phyloP scores from a whole-genome alignment of 2,329 filamentous ascomycete species.

The Monosporascus ibericus region DNA sequence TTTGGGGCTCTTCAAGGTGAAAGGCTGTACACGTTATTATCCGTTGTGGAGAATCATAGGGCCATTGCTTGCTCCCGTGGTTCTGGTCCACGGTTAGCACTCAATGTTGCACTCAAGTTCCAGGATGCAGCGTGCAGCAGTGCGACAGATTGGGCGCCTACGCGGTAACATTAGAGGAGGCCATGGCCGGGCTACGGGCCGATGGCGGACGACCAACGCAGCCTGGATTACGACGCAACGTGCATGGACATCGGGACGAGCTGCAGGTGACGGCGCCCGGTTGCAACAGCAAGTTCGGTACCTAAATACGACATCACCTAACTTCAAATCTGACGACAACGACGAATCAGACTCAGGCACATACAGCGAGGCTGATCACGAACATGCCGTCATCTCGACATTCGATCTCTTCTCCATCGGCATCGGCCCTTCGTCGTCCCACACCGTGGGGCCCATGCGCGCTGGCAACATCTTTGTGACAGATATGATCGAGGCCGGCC shows the following conservation, averaged over 20 bases:
- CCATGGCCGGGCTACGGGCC: constrained; percentile 5
- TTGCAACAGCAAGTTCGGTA: constrained; percentile 9
- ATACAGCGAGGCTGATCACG: constrained; percentile 43
- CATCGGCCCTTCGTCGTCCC: constrained; percentile 45
- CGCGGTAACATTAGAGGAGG: constrained; percentile 7
- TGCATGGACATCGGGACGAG: constrained; percentile 4
- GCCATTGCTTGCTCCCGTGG: neutral
- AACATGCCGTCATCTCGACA: constrained; percentile 46
- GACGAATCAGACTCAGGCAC: constrained; percentile 31
- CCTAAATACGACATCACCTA: constrained; percentile 13
- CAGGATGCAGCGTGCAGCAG: constrained; percentile 18
- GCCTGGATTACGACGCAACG: neutral
- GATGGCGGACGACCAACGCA: constrained; percentile 7
- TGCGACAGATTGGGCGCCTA: constrained; percentile 18
- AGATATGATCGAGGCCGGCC: constrained; percentile 38
- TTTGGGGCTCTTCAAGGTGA: no score
- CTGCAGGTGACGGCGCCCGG: neutral
- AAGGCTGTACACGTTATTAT: neutral
- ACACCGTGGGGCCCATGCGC: constrained; percentile 46
- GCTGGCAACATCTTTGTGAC: constrained; percentile 46
- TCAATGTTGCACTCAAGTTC: constrained; percentile 1
- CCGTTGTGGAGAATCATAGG: neutral
- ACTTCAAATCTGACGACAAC: constrained; percentile 10
- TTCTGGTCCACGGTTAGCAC: neutral
- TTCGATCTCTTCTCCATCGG: constrained; percentile 48